Conservation (phyloP, 805 yeast genomes). For the Kazachstania psychrophila region DNA sequence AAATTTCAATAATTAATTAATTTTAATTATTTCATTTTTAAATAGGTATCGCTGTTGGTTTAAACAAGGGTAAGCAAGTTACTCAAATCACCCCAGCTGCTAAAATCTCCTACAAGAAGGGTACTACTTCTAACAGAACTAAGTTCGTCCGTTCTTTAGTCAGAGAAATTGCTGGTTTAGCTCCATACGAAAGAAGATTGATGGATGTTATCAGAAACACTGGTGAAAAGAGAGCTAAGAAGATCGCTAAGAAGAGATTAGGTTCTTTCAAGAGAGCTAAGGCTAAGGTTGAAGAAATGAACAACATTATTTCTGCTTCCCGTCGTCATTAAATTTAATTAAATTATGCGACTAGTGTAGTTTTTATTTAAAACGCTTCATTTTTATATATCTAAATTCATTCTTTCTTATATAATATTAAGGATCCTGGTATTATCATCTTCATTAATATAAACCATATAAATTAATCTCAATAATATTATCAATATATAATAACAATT, state of each 20-base stretch:
- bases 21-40: background rate
- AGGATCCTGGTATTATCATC: conserved; percentile 4
- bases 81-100: conserved; percentile 75
- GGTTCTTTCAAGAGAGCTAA: conserved; percentile 99
- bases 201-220: conserved; percentile 99
- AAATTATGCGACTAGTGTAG: too few species aligned
- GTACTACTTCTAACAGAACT: conserved; percentile 92
- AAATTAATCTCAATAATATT: conserved; percentile 2
- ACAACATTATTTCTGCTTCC: conserved; percentile 89
- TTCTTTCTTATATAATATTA: conserved; percentile 2
- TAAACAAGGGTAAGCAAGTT: conserved; percentile 99
- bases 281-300: conserved; percentile 99
- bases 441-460: conserved; percentile 4
- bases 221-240: conserved; percentile 99
- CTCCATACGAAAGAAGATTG: conserved; percentile 99
- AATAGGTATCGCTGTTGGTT: conserved; percentile 68
- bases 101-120: conserved; percentile 93
- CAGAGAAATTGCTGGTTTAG: conserved; percentile 96
- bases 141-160: conserved; percentile 90
- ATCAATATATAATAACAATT: background rate
- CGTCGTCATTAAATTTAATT: conserved; percentile 68
- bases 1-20: background rate
- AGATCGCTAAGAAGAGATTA: conserved; percentile 99
- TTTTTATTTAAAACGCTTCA: background rate
- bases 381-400: conserved; percentile 1